Evolutionary conservation across 2,329 filamentous ascomycete genomes (phyloP), one percentile per base, ranked within the genome.

Genomic region (Aspergillus amoenus): DNA sequence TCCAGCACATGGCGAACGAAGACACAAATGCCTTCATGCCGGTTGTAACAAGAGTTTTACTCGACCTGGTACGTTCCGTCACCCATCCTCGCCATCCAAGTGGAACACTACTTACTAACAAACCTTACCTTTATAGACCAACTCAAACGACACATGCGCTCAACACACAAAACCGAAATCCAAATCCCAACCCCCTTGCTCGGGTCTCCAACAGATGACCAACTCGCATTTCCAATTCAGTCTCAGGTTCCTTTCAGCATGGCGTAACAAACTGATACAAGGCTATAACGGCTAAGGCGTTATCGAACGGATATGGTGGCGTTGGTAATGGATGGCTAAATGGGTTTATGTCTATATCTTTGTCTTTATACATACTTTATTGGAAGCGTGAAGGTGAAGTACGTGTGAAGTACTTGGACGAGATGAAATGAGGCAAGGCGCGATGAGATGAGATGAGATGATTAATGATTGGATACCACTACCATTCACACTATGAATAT

Each of bases 11-110:
- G 74, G 73, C 27, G 75, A 76, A 60, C 72, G 75, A 40, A 72
- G 67, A 64, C 75, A 78, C 42, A 78, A 75, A 66, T 78, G 75
- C 57, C 58, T 64, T 22, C 72, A 67, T 52, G 70, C 68, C 0
- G 73, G 73, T 5, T 78, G 75, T 56, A 69, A 66, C 17, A 78
- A 78, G 60, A 77, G 75, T 47, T 78, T 78, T 57, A 78, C 75
- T 52, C 70, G 75, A 54, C 75, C 75, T 60, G 75, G 75, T 78
- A 72, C 49, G 68, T 61, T 18, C 3, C 9, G 8, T 15, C 15
- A 15, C 1, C 8, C 3, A 15, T 24, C 13, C 15, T 32, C n/a
- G 12, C 3, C 9, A 6, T n/a, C n/a, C 13, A 18, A 46, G 12
- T 11, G 15, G 15, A 3, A 21, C 32, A 8, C 2, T 1, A 12